Evolutionary conservation across 495 filamentous ascomycete genomes (phyloP).

Genomic region (Daldinia childiae): DNA sequence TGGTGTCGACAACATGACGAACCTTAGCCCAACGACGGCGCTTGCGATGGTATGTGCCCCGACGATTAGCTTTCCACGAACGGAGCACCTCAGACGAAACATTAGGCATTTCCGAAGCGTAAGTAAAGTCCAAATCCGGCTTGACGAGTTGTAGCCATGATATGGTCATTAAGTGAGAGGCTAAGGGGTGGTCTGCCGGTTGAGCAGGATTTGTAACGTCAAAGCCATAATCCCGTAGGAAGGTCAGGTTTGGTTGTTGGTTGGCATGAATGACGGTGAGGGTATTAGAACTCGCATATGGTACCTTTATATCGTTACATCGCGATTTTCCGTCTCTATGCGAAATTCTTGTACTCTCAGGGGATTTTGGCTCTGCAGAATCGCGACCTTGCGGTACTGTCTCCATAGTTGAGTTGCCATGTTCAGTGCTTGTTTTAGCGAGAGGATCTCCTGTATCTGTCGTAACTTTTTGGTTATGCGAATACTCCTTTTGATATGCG

Average conservation of each 20-base stretch:
- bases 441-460: not conserved
- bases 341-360: slow-evolving; percentile 10
- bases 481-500: slow-evolving; percentile 10
- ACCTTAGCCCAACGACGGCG: slow-evolving; percentile 78
- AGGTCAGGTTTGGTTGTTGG: slow-evolving; percentile 84
- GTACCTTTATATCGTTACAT: slow-evolving; percentile 48
- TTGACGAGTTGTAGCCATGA: slow-evolving; percentile 90
- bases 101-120: slow-evolving; percentile 65
- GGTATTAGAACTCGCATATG: slow-evolving; percentile 74
- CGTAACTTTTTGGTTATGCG: slow-evolving; percentile 2
- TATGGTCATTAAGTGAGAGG: slow-evolving; percentile 79
- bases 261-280: slow-evolving; percentile 89
- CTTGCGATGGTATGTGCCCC: slow-evolving; percentile 85
- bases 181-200: slow-evolving; percentile 72
- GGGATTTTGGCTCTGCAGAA: slow-evolving; percentile 13
- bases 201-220: slow-evolving; percentile 72
- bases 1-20: slow-evolving; percentile 72
- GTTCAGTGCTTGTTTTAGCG: not conserved
- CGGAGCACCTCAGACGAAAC: slow-evolving; percentile 65
- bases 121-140: slow-evolving; percentile 75
- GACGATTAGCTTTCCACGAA: slow-evolving; percentile 76
- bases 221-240: slow-evolving; percentile 88
- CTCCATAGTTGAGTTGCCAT: not conserved
- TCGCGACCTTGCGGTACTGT: slow-evolving; percentile 11
- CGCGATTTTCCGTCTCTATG: slow-evolving; percentile 42